Percentiles rank a stretch among this genome's conserved stretches.
Evolutionary conservation across 305 asterid species (phyloP).

Genomic region (Fraxinus sp.): DNA sequence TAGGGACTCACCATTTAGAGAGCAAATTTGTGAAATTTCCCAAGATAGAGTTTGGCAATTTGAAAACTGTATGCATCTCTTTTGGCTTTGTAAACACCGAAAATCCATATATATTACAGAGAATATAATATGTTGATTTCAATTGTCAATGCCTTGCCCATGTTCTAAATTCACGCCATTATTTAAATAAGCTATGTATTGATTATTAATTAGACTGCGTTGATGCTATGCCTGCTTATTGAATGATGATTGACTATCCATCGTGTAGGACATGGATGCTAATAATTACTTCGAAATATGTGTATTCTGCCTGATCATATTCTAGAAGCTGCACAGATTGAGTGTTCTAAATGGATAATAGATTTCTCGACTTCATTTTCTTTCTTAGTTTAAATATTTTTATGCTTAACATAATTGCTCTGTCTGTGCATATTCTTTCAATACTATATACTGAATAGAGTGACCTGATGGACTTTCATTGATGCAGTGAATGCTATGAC

Average conservation of each 20-base stretch:
- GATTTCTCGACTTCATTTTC: neutral
- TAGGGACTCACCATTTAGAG: neutral
- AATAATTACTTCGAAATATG: neutral
- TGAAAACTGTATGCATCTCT: neutral
- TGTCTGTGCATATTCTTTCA: neutral
- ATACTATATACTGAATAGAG: neutral
- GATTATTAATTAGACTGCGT: neutral
- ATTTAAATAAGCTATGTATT: neutral
- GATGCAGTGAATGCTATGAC: slow-evolving; percentile 78
- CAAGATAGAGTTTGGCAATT: neutral
- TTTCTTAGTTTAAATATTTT: neutral
- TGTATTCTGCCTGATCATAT: neutral
- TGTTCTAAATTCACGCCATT: neutral
- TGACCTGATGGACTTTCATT: slow-evolving; percentile 10
- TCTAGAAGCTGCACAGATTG: neutral
- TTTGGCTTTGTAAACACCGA: neutral
- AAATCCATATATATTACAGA: neutral
- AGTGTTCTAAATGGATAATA: neutral
- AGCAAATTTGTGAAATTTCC: neutral
- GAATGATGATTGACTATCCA: neutral
- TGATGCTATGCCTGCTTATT: neutral
- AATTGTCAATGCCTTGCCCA: neutral
- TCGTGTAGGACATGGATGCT: neutral
- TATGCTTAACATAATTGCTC: neutral
- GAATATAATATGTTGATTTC: neutral